Conservation (phyloP, 345 rosid genomes). For the Cardamine chenopodiifolia region DNA sequence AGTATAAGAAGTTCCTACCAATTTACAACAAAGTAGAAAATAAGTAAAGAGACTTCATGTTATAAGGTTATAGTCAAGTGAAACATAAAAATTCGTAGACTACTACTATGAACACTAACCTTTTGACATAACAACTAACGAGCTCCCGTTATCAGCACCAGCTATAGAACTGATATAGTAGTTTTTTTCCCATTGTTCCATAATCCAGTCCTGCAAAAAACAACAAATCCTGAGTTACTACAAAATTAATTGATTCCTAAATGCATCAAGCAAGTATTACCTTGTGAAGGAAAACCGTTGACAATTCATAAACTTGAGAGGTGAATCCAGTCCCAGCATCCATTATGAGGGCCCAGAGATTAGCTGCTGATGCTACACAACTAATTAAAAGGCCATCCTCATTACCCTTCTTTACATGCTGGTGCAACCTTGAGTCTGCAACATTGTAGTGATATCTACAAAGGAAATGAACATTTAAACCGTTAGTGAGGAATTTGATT, state of each 20-base stretch:
- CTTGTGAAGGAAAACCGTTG: slow-evolving; percentile 84
- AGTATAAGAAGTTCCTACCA: slow-evolving; percentile 67
- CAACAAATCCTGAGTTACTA: slow-evolving; percentile 2
- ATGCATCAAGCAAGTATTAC: slow-evolving; percentile 43
- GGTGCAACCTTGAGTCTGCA: slow-evolving; percentile 69
- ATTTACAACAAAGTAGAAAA: slow-evolving; percentile 17
- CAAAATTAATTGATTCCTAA: slow-evolving; percentile 2
- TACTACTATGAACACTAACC: slow-evolving; percentile 47
- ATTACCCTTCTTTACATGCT: slow-evolving; percentile 86
- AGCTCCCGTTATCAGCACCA: slow-evolving; percentile 81
- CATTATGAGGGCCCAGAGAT: slow-evolving; percentile 98
- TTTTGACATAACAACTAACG: slow-evolving; percentile 96
- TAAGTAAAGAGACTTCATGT: not conserved
- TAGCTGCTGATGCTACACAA: slow-evolving; percentile 82
- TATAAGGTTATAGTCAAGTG: not conserved
- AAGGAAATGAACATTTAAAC: slow-evolving; percentile 4
- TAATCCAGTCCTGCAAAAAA: slow-evolving; percentile 83
- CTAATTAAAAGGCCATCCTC: slow-evolving; percentile 89
- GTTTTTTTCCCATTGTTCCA: slow-evolving; percentile 98
- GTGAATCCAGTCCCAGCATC: slow-evolving; percentile 96
- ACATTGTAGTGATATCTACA: slow-evolving; percentile 95
- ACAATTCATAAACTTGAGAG: slow-evolving; percentile 87
- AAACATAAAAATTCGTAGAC: not conserved
- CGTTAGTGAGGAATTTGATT: not conserved
- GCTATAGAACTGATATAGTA: slow-evolving; percentile 89